Base-by-base conservation (phyloP, 1,284 basidiomycete genomes). In the Bondarzewia mesenterica region DNA sequence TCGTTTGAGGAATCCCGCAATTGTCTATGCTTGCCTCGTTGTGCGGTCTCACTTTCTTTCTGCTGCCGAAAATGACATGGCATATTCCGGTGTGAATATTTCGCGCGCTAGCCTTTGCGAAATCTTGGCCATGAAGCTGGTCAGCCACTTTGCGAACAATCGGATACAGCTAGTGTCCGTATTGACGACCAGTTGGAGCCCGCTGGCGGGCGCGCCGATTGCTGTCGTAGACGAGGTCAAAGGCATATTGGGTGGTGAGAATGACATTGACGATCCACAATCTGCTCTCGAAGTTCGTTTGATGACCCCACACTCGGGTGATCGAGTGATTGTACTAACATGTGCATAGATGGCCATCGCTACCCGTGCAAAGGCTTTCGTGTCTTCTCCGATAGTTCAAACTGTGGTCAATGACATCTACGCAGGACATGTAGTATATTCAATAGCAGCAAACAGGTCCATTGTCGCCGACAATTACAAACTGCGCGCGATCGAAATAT, bases 401-500 rank as follows among this genome's bases (percentile, higher is more conserved):
- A 81, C 80, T 48, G 81, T 93, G 23, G 77, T 93, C 42, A 84
- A 85, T 57, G 85, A 92, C 50, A 86, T 94, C 32, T 85, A 92
- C 63, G 70, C 77, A 3, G 91, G 86, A 14, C 72, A 75, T 12
- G 77, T 89, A 32, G 72, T 87, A 14, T 86, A 86, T 53, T 77
- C 81, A 7, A 68, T 82, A 43, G 68, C 78, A 2, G 79, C 83
- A 2, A 76, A 73, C 46, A 77, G 82, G 22, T 86, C 89, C 2
- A 76, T 94, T 48, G 73, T 93, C 8, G 80, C 85, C 23, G 92
- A 93, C 63, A 89, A 89, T 58, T 93, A 93, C 68, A 88, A 93
- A 59, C 81, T 82, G 26, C 76, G 78, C 27, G 74, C 77, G 4
- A 85, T 89, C 47, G 76, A 86, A 57, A 69, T 88, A 10, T 93